Percentiles rank a stretch among this genome's conserved stretches.
Evolutionary conservation across 192 early-diverging fungal species (phyloP).

Genomic region (Geosiphon pyriformis): DNA sequence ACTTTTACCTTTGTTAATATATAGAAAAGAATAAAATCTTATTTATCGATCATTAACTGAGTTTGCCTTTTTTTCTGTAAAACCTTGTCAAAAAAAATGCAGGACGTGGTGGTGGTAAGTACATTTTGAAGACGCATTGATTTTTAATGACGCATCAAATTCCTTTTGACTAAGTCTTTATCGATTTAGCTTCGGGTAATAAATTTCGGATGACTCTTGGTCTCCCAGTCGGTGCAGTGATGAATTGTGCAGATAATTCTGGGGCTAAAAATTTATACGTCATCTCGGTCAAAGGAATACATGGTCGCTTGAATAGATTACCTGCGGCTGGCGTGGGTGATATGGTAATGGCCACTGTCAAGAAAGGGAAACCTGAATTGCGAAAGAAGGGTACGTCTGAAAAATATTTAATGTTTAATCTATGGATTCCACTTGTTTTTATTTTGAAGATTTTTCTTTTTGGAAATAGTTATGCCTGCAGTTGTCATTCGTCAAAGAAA

Average conservation of each 20-base stretch:
- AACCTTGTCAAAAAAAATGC: background rate
- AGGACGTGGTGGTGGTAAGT: background rate
- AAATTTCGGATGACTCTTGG: conserved; percentile 99
- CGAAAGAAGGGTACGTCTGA: conserved; percentile 90
- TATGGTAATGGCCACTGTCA: conserved; percentile 99
- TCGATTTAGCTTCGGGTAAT: conserved; percentile 65
- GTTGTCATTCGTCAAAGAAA: conserved; percentile 99
- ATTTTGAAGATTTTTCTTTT: background rate
- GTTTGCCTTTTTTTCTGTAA: background rate
- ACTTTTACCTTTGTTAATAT: too few relatives aligned
- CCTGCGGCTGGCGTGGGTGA: conserved; percentile 98
- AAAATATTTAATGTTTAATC: background rate
- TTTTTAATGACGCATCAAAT: background rate
- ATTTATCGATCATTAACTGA: background rate
- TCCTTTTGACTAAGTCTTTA: background rate
- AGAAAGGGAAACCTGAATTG: conserved; percentile 99
- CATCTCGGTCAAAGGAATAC: conserved; percentile 94
- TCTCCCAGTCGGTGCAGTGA: conserved; percentile 88
- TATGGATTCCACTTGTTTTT: conserved; percentile 5
- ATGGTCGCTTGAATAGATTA: conserved; percentile 94
- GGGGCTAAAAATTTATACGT: conserved; percentile 99
- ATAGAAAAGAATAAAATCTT: too few relatives aligned
- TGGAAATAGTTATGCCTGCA: conserved; percentile 83
- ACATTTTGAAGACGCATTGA: background rate
- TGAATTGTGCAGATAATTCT: conserved; percentile 99